Percentiles rank a stretch among this genome's conserved stretches.
These are phyloP conservation scores for Caryopteris hybrid DNA, from an alignment of 305 asterid genomes.

Conservation along the genomic window DNA sequence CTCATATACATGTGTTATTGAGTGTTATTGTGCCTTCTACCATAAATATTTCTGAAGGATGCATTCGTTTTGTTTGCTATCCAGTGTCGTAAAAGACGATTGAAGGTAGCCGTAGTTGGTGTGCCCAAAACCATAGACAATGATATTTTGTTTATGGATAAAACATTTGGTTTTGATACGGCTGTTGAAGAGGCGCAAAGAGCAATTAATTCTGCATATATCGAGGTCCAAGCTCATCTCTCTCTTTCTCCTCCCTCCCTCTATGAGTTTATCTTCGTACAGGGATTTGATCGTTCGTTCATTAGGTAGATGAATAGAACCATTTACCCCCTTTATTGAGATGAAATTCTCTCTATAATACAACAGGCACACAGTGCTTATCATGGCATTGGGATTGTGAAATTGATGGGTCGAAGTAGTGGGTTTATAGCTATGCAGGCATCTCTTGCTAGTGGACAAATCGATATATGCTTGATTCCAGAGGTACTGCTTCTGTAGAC, in stretches of 20 bases:
- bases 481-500: slow-evolving; percentile 48
- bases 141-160: slow-evolving; percentile 95
- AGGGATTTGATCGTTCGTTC: too few relatives aligned
- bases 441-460: slow-evolving; percentile 97
- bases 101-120: slow-evolving; percentile 88
- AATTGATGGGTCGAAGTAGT: slow-evolving; percentile 97
- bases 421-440: slow-evolving; percentile 99
- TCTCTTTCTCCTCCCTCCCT: not conserved
- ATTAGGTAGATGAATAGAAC: too few relatives aligned
- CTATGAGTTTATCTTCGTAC: too few relatives aligned
- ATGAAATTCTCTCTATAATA: slow-evolving; percentile 17
- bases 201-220: slow-evolving; percentile 94
- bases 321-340: not conserved
- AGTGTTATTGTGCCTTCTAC: not conserved
- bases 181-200: slow-evolving; percentile 99
- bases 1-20: not conserved
- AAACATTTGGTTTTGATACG: slow-evolving; percentile 98
- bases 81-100: slow-evolving; percentile 71
- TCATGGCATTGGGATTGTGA: slow-evolving; percentile 90
- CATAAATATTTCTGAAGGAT: not conserved
- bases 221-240: slow-evolving; percentile 52
- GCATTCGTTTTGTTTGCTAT: slow-evolving; percentile 18
- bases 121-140: slow-evolving; percentile 99
- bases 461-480: slow-evolving; percentile 91
- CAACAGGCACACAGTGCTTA: slow-evolving; percentile 97